Evolutionary conservation across 345 rosid genomes (phyloP), one percentile per base, ranked within the genome.

Genomic region (Pseudoturritis turrita): DNA sequence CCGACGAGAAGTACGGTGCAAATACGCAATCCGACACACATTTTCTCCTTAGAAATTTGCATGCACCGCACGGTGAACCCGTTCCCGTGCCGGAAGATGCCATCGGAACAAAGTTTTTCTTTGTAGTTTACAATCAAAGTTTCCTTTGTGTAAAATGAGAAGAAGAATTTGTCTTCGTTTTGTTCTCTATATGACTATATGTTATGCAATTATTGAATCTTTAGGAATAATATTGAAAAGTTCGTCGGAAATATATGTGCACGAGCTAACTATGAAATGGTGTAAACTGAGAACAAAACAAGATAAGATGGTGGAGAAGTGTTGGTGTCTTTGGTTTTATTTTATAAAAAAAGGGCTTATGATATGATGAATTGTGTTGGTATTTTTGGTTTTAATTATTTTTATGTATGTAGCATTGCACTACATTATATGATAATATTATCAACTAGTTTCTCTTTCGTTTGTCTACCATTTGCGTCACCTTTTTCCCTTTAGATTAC

Each of bases 1-100:
- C 85, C 10, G 83, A 77, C 63, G 75, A 68, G 50, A 84, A 84
- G 33, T 84, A 84, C 1, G 85, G 69, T n/a, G 76, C 69, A 49
- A 84, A 81, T 15, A 81, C 44, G 45, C 85, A 84, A 50, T 72
- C 85, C 22, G 71, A 25, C 12, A 79, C 81, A 25, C 87, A 84
- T 72, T 79, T 81, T 36, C 87, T 35, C 45, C 87, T 52, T 53
- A 84, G 71, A 62, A 84, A 84, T 65, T 81, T 84, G 80, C 85
- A 84, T 19, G 87, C 87, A 11, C 85, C 85, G 25, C 87, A 84
- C 0, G 87, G 87, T 1, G 84, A 81, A n/a, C 87, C 81, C 0
- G 50, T 47, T 29, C 78, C 33, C 49, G 25, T 11, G 31, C 61
- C 41, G 5, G 59, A 60, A 39, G 62, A 60, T 55, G 55, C 64